Conservation (phyloP, 1,139 yeast genomes). For the Zhuliangozyma blackwelliae region DNA sequence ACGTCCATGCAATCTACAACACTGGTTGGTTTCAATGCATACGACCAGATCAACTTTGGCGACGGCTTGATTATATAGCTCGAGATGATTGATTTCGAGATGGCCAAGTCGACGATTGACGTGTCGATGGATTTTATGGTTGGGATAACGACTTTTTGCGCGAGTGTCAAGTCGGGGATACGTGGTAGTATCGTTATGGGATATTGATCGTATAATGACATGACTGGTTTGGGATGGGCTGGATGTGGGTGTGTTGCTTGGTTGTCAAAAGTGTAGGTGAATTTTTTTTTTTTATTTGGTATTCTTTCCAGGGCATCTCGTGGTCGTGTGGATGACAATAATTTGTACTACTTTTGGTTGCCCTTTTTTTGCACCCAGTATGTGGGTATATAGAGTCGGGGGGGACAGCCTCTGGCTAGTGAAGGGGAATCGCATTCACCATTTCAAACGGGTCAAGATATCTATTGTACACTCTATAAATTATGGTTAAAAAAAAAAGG, state of each 20-base stretch:
- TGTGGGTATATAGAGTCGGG: too few relatives aligned
- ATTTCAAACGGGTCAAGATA: too few relatives aligned
- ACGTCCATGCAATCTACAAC: conserved; percentile 44
- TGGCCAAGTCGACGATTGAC: conserved; percentile 51
- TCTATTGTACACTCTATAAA: conserved; percentile 2
- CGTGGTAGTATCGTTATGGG: conserved; percentile 40
- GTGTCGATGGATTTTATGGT: conserved; percentile 20
- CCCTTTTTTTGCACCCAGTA: too few relatives aligned
- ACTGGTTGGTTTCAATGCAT: conserved; percentile 63
- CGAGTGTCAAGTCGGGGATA: conserved; percentile 30
- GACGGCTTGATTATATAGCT: conserved; percentile 74
- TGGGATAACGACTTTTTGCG: conserved; percentile 30
- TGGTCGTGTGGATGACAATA: background rate
- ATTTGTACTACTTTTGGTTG: background rate
- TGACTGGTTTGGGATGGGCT: background rate
- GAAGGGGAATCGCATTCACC: too few relatives aligned
- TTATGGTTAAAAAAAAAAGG: background rate
- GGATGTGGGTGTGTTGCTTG: too few relatives aligned
- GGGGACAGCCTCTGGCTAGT: too few relatives aligned
- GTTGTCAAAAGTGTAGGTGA: too few relatives aligned
- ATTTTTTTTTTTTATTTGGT: background rate
- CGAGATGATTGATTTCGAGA: conserved; percentile 73
- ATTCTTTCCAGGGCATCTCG: conserved; percentile 3
- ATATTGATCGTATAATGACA: conserved; percentile 15
- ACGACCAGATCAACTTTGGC: conserved; percentile 73